Base-by-base conservation (phyloP, 768 basidiomycete species). In the Heimioporus sp. region DNA sequence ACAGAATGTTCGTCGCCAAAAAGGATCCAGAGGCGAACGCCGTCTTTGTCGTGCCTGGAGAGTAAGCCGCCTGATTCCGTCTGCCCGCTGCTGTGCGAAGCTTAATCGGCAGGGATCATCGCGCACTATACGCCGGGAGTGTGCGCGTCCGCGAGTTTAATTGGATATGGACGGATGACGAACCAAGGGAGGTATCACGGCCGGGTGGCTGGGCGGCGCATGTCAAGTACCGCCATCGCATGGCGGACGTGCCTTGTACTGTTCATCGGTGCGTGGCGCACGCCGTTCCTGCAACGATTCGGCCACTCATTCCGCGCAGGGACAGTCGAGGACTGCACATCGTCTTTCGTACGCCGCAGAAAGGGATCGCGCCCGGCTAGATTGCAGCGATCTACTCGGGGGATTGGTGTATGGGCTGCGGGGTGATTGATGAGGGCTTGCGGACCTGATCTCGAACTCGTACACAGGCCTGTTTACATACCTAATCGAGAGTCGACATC, bases 361-460 rank as follows among this genome's bases (percentile, higher is more conserved):
- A 80, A 38, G 86, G 83, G 7, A 82, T 93, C 15, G 77, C 90
- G 0, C 80, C 84, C 0, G 95, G 95, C 2, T 95, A 98, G 68
- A 80, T 89, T 28, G 86, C 85, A 7, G 84, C 80, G 0, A 57
- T 96, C 2, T 97, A 85, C 68, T 77, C 83, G 50, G 82, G 75
- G 2, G 77, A 83, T 41, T 87, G 86, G 84, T 94, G 92, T 67
- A 73, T 96, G 30, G 94, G 94, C 3, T 88, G 87, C 62, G 94
- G 92, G 31, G 69, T 78, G 7, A 93, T 97, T 44, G 55, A 63
- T 3, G 56, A 57, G 17, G 67, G 60, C 10, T 32, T 53, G 44
- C 52, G 51, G 56, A 50, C 58, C 46, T 53, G 48, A 35, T 3
- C 5, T 15, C 5, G 8, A 43, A 43, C 17, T 39, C 11, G 21